Conservation (phyloP, 257 asterid genomes). For the Solanum virginianum region DNA sequence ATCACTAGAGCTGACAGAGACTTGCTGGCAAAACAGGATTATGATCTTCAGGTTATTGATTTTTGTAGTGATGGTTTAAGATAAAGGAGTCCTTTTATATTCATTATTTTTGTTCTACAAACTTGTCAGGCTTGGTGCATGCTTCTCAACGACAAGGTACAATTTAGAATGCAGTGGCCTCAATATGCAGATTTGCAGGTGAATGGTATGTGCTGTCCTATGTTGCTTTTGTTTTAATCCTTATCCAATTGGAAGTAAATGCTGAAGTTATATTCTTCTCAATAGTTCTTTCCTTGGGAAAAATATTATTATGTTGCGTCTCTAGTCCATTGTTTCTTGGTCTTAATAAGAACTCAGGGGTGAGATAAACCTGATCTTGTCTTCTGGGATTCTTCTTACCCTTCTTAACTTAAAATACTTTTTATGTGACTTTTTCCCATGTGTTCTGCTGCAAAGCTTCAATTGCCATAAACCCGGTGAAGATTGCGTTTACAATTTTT, state of each 20-base stretch:
- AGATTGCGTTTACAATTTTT: background rate
- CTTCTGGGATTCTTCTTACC: background rate
- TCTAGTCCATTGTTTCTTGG: background rate
- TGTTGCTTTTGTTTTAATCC: background rate
- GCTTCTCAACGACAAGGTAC: constrained; percentile 93
- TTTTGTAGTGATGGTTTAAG: constrained; percentile 1
- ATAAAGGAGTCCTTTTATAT: background rate
- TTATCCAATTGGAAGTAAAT: background rate
- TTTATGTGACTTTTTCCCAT: background rate
- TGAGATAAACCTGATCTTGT: background rate
- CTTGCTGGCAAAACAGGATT: constrained; percentile 63
- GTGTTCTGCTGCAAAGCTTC: background rate
- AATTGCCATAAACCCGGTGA: background rate
- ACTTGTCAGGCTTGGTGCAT: constrained; percentile 83
- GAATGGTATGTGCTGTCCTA: constrained; percentile 51
- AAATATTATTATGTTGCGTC: background rate
- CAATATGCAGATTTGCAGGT: constrained; percentile 84
- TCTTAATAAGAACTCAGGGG: background rate
- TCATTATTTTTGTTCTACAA: background rate
- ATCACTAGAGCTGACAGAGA: constrained; percentile 80
- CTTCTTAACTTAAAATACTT: background rate
- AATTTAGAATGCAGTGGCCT: constrained; percentile 97
- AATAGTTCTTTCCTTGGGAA: background rate
- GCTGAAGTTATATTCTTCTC: background rate
- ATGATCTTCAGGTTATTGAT: constrained; percentile 80